A percentile compares a stretch with the other conserved stretches of the same genome.
Conservation (phyloP, 2,329 filamentous ascomycete genomes). For the Talaromyces sp. region DNA sequence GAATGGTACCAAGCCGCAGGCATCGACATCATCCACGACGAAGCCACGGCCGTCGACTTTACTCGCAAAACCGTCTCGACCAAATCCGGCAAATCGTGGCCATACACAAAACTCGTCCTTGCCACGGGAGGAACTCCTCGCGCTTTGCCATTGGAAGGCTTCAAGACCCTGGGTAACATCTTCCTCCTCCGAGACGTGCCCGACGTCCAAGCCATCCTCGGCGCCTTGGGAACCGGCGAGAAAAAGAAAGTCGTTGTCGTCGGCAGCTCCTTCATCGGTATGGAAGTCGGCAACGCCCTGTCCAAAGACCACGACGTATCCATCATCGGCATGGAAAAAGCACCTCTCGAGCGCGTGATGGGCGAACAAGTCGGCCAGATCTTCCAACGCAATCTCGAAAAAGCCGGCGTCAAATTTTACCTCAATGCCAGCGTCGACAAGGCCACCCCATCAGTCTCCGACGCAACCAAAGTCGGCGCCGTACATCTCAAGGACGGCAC, state of each 20-base stretch:
- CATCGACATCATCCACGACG: constrained; percentile 52
- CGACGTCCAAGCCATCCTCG: constrained; percentile 71
- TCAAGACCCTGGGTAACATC: constrained; percentile 81
- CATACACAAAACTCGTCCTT: constrained; percentile 84
- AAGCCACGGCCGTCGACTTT: constrained; percentile 74
- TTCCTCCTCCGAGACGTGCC: constrained; percentile 76
- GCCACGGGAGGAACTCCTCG: constrained; percentile 79
- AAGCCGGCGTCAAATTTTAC: constrained; percentile 83
- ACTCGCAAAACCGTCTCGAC: constrained; percentile 67
- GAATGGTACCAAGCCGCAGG: constrained; percentile 67
- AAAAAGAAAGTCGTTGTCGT: constrained; percentile 91
- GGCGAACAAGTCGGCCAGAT: constrained; percentile 75
- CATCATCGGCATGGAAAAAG: constrained; percentile 81
- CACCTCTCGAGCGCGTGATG: constrained; percentile 80
- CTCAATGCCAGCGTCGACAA: constrained; percentile 77
- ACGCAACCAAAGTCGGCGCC: constrained; percentile 69
- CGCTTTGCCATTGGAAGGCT: constrained; percentile 71
- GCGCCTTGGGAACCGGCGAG: constrained; percentile 64
- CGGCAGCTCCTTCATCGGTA: constrained; percentile 93
- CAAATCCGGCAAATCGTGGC: constrained; percentile 62
- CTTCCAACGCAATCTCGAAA: constrained; percentile 73
- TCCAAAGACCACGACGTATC: constrained; percentile 78
- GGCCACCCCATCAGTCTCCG: constrained; percentile 64
- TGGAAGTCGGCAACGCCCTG: constrained; percentile 86
- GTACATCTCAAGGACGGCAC: constrained; percentile 84